These are phyloP conservation scores for Talaromyces thailandensis DNA, from an alignment of 495 filamentous ascomycete species.

Conservation along the genomic window DNA sequence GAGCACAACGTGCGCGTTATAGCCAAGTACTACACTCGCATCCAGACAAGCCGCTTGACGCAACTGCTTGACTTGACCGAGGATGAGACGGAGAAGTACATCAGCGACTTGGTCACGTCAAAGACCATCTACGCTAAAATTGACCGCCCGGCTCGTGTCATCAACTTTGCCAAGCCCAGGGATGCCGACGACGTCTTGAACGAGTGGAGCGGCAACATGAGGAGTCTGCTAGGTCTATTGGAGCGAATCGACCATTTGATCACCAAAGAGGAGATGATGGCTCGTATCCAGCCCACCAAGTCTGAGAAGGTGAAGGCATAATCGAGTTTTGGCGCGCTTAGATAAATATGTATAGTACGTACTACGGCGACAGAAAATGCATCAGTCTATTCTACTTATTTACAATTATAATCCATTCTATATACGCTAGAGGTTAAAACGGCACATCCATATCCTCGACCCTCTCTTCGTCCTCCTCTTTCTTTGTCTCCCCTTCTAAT, in stretches of 20 bases:
- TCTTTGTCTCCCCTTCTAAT: conserved; percentile 26
- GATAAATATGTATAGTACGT: conserved; percentile 8
- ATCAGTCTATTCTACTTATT: conserved; percentile 6
- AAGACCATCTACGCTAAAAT: conserved; percentile 98
- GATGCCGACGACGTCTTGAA: conserved; percentile 97
- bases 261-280: conserved; percentile 99
- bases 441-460: conserved; percentile 62
- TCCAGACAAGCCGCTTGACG: conserved; percentile 80
- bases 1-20: conserved; percentile 98
- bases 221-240: conserved; percentile 82
- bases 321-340: neutral
- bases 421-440: conserved; percentile 22
- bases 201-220: conserved; percentile 99
- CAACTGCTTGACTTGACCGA: conserved; percentile 84
- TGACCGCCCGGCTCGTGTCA: conserved; percentile 82
- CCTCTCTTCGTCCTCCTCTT: conserved; percentile 40
- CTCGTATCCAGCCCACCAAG: conserved; percentile 72
- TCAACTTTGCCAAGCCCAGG: conserved; percentile 86
- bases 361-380: neutral
- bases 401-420: neutral
- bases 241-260: conserved; percentile 97
- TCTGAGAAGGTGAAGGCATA: conserved; percentile 43
- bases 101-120: conserved; percentile 85
- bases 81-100: conserved; percentile 95
- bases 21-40: conserved; percentile 97